phyloP scores from a whole-genome alignment of 768 basidiomycete species.

The Paxillus ammoniavirescens region DNA sequence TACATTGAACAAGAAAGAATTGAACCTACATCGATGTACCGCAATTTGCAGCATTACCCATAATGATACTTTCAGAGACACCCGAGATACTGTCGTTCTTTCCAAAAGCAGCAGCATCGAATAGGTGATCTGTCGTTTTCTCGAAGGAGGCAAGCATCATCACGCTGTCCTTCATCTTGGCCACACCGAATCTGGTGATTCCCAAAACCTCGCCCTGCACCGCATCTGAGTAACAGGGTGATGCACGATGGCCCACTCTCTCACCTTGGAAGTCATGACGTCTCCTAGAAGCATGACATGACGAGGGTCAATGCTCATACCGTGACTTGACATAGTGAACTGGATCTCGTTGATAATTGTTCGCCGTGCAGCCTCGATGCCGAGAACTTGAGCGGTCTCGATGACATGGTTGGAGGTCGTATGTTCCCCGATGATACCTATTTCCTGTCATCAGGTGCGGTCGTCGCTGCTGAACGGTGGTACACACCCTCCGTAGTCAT shows the following conservation, averaged over 20 bases:
- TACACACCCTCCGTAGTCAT: constrained; percentile 91
- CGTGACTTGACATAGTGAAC: constrained; percentile 95
- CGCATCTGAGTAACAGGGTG: not conserved
- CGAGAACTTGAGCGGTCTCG: constrained; percentile 92
- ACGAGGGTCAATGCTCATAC: constrained; percentile 97
- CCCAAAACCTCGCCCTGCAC: constrained; percentile 91
- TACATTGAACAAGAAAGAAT: not conserved
- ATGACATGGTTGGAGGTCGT: constrained; percentile 98
- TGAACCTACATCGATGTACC: constrained; percentile 85
- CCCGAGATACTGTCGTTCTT: constrained; percentile 95
- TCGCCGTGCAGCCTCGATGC: constrained; percentile 92
- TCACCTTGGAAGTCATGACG: constrained; percentile 96
- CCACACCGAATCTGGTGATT: constrained; percentile 98
- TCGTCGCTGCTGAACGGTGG: not conserved
- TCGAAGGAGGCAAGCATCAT: constrained; percentile 99
- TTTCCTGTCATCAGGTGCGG: not conserved
- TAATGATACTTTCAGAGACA: constrained; percentile 99
- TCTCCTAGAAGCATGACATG: constrained; percentile 98
- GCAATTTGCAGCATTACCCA: constrained; percentile 94
- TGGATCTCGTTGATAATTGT: constrained; percentile 98
- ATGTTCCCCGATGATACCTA: constrained; percentile 88
- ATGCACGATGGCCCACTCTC: not conserved
- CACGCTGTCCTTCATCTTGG: constrained; percentile 99
- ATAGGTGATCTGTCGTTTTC: constrained; percentile 98
- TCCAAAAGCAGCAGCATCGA: constrained; percentile 94